Evolutionary conservation across 1,139 yeast genomes (phyloP), one percentile per base, ranked within the genome.

Genomic region (Zhuliangozyma blackwelliae): DNA sequence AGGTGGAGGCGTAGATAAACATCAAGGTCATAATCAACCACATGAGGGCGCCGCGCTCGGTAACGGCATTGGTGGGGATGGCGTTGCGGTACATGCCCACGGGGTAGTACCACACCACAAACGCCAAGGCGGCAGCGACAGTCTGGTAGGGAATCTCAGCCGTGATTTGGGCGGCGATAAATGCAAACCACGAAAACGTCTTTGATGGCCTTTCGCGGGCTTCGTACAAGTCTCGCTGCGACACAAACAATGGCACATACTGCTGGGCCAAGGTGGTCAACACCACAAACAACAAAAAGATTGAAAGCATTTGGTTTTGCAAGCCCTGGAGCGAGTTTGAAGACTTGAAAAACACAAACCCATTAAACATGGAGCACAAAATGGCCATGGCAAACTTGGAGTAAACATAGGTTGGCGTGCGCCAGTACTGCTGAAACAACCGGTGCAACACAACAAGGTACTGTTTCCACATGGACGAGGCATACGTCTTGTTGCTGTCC

Each of bases 61-160:
- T 31, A 10, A 55, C 56, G 1, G 45, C 28, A 35, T 51, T 46
- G 25, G 51, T 55, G 28, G 54, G 47, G 5, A 57, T 57, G 7
- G 88, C 84, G 54, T 81, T 81, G 9, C 52, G 40, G 50, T 79
- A 76, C 40, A 80, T 63, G 2, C 94, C 95, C 44, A 85, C 77
- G 11, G 75, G 75, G 55, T 83, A 88, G 61, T 86, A 88, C 79
- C 85, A 86, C 41, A 80, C 74, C 54, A 85, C 75, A 63, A 72
- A 88, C 3, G 82, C 72, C 5, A 84, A 21, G 1, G 90, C 77
- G 44, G 88, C 89, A 39, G 74, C 68, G 4, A 80, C 41, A 12
- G 79, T 49, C 52, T 83, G 84, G 82, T 86, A 84, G 23, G 95
- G 95, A 27, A 85, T 57, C 55, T 88, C 96, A 27, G 76, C 81